phyloP scores from a whole-genome alignment of 257 asterid species.

The Mentha longifolia region DNA sequence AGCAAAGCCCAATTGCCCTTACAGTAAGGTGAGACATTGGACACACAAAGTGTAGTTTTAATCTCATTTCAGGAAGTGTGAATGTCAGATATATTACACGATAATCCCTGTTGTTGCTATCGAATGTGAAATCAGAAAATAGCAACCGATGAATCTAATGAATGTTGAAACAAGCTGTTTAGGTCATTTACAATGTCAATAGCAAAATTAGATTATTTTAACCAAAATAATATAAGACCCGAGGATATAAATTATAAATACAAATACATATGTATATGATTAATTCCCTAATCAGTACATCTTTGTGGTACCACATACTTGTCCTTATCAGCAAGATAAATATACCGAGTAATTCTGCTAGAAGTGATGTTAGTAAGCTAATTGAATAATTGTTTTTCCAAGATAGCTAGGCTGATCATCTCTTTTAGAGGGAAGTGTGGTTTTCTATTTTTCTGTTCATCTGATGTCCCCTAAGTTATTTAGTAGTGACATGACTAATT shows the following conservation, averaged over 20 bases:
- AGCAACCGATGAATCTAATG: not conserved
- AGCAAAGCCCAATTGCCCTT: not conserved
- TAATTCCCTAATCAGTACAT: not conserved
- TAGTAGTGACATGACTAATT: constrained; percentile 1
- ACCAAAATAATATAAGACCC: not conserved
- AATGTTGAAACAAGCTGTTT: not conserved
- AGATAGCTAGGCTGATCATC: not conserved
- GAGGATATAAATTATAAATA: not conserved
- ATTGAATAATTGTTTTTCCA: constrained; percentile 11
- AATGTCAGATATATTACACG: not conserved
- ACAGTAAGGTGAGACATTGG: not conserved
- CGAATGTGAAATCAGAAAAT: not conserved
- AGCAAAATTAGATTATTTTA: not conserved
- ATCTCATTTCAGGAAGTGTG: not conserved
- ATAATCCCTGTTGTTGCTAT: not conserved
- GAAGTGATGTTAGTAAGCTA: not conserved
- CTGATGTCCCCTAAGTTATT: not conserved
- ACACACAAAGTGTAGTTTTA: not conserved
- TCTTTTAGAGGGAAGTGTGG: not conserved
- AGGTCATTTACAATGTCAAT: not conserved
- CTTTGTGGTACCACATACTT: not conserved
- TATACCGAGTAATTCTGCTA: constrained; percentile 8
- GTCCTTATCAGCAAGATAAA: not conserved
- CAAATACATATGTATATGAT: not conserved
- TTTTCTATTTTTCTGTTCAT: not conserved